A percentile compares a stretch with the other conserved stretches of the same genome.
Conservation (phyloP, 305 asterid genomes). For the Nicotiana rustica region DNA sequence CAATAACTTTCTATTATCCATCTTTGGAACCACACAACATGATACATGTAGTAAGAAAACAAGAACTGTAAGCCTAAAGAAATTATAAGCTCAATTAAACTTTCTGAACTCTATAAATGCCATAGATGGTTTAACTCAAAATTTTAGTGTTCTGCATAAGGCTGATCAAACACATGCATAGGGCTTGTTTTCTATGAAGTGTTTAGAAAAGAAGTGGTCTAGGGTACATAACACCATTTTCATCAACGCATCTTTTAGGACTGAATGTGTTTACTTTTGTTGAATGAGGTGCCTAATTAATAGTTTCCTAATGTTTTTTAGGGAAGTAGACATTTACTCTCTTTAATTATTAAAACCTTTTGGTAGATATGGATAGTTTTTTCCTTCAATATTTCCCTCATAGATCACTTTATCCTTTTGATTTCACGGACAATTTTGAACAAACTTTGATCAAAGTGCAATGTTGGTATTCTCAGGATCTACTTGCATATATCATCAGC, state of each 20-base stretch:
- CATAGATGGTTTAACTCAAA: background rate
- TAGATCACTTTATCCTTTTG: background rate
- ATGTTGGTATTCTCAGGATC: background rate
- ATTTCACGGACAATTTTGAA: background rate
- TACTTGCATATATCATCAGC: background rate
- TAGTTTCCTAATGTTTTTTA: background rate
- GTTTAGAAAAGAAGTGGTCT: background rate
- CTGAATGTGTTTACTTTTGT: background rate
- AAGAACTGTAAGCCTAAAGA: background rate
- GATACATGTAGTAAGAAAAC: background rate
- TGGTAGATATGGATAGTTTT: no score
- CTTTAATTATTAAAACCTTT: no score
- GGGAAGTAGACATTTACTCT: background rate
- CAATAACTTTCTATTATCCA: background rate
- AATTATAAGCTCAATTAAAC: background rate
- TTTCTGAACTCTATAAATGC: background rate
- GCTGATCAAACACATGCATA: background rate
- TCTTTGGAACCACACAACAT: background rate
- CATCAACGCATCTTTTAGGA: background rate
- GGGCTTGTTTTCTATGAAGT: background rate
- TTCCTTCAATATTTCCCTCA: no score
- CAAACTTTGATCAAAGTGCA: background rate
- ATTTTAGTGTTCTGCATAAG: background rate
- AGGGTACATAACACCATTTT: background rate
- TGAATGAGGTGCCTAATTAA: background rate